Evolutionary conservation across 2,329 filamentous ascomycete genomes (phyloP), one percentile per base, ranked within the genome.

Genomic region (Beauveria sp.): DNA sequence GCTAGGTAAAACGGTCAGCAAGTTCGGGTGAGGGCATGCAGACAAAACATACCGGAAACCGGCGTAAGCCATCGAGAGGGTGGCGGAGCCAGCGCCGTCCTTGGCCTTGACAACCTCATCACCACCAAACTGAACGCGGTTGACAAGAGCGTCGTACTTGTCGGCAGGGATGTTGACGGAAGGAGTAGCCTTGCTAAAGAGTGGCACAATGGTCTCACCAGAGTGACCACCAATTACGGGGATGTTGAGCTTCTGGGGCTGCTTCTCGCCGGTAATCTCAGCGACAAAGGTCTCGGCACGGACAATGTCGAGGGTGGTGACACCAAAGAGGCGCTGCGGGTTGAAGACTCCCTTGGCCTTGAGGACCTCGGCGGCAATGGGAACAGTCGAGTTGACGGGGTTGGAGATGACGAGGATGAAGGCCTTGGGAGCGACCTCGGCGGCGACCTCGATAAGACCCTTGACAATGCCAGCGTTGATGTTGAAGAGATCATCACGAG

Each of bases 401-500:
- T 99, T 99, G 72, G 93, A 98, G 78, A 99, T 99, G 81, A 99
- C 87, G 67, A 98, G 87, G 75, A 96, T 86, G 80, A 88, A 96
- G 61, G 95, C 95, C 76, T 97, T 96, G 74, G 95, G 95, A 74
- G 87, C 88, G 72, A 89, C 86, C 74, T 97, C 87, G 69, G 93
- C 92, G 70, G 91, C 86, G 58, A 90, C 87, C 82, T 96, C 89
- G 70, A 96, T 88, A 68, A 99, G 84, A 69, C 91, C 92, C 80
- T 95, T 91, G 73, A 99, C 95, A 73, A 99, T 99, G 71, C 93
- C 91, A 64, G 95, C 95, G 77, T 99, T 99, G 84, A 97, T 96
- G 81, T 97, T 97, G 89, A 99, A 99, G 63, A 99, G 90, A 75
- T 98, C 95, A 72, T 99, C 95, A 81, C 95, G 92, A 77, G 90